Percentiles rank a stretch among this genome's conserved stretches.
These are phyloP conservation scores for Chloranthus sessilifolius DNA, from an alignment of 164 flowering plant species.

Conservation along the genomic window DNA sequence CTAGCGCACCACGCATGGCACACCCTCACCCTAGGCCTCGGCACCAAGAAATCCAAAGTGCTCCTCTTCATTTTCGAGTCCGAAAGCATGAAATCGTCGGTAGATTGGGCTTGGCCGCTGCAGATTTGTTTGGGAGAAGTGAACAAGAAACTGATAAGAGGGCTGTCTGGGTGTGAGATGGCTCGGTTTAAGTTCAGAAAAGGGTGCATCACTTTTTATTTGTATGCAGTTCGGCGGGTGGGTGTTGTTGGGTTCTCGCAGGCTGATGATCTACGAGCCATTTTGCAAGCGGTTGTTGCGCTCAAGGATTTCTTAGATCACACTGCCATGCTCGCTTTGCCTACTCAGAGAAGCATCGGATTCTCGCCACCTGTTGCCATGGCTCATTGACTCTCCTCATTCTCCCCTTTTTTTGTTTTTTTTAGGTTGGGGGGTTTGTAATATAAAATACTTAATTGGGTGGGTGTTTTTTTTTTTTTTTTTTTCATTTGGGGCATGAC, in stretches of 20 bases:
- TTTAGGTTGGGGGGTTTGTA: no score
- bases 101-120: conserved; percentile 70
- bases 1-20: conserved; percentile 97
- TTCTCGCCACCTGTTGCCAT: conserved; percentile 39
- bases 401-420: not conserved
- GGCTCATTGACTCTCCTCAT: conserved; percentile 33
- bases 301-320: conserved; percentile 93
- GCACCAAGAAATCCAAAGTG: conserved; percentile 90
- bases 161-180: conserved; percentile 62
- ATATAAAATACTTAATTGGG: no score
- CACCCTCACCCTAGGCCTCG: conserved; percentile 89
- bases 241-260: conserved; percentile 52
- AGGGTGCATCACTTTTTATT: conserved; percentile 88
- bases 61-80: conserved; percentile 79
- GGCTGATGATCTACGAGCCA: conserved; percentile 60
- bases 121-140: conserved; percentile 91
- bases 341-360: conserved; percentile 56
- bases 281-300: conserved; percentile 65
- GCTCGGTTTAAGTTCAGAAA: conserved; percentile 91
- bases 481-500: no score
- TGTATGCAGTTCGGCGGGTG: conserved; percentile 56
- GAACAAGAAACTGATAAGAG: conserved; percentile 60
- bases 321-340: conserved; percentile 93
- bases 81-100: conserved; percentile 37
- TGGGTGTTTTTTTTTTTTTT: no score